These are phyloP conservation scores for Alternaria consortialis DNA, from an alignment of 2,329 filamentous ascomycete species.

Conservation along the genomic window DNA sequence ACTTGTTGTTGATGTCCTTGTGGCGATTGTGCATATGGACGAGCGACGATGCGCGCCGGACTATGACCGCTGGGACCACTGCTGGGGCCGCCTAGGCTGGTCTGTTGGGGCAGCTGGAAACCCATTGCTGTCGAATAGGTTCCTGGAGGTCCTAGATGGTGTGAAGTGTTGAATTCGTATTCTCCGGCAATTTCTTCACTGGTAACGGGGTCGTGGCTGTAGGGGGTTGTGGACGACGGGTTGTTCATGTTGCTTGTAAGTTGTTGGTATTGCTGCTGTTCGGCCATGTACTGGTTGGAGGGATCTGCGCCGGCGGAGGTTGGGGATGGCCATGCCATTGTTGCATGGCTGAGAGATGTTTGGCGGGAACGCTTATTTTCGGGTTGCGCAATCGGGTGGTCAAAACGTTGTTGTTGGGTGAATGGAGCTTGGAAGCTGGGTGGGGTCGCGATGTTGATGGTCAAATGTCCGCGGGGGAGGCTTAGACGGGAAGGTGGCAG, in stretches of 20 bases:
- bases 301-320: not conserved
- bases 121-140: no score
- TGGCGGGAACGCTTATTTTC: not conserved
- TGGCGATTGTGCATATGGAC: not conserved
- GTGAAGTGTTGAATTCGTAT: not conserved
- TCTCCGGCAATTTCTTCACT: not conserved
- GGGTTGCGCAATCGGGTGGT: not conserved
- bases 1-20: not conserved
- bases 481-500: constrained; percentile 32
- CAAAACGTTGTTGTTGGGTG: not conserved
- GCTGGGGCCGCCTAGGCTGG: not conserved
- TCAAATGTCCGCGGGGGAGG: constrained; percentile 30
- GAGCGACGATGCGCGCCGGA: not conserved
- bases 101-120: no score
- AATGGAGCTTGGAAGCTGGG: not conserved
- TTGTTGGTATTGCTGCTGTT: not conserved
- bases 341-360: constrained; percentile 8
- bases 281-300: not conserved
- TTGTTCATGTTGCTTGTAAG: not conserved
- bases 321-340: constrained; percentile 7
- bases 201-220: not conserved
- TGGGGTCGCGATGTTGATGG: constrained; percentile 11
- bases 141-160: not conserved
- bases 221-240: no score
- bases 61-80: not conserved